Conservation (phyloP, 139 green algal genomes). For the Nannochloris sp. region DNA sequence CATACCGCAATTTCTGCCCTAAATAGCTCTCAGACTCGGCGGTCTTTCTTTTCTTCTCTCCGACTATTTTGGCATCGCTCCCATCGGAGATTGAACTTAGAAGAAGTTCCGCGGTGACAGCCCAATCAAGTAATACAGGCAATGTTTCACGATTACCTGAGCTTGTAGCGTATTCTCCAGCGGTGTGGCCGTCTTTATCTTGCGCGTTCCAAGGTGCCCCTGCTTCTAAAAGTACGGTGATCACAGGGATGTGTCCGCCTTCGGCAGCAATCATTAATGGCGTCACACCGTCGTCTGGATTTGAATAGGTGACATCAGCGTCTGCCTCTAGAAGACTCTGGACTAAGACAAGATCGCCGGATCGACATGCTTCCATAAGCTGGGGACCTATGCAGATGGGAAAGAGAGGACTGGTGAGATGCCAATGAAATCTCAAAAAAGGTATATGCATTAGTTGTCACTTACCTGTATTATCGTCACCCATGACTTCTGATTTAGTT, state of each 20-base stretch:
- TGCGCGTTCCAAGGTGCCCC: conserved; percentile 27
- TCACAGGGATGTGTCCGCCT: conserved; percentile 3
- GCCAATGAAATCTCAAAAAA: too few species aligned
- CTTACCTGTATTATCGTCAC: too few species aligned
- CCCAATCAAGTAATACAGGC: conserved; percentile 28
- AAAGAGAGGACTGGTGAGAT: too few species aligned
- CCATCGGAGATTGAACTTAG: conserved; percentile 8
- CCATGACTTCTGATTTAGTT: too few species aligned
- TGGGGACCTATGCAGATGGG: neutral
- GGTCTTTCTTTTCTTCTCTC: neutral
- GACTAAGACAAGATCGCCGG: conserved; percentile 23
- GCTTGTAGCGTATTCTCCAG: conserved; percentile 29
- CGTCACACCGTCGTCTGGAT: conserved; percentile 15
- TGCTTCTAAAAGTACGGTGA: conserved; percentile 23
- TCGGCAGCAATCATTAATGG: conserved; percentile 34
- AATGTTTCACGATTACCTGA: neutral
- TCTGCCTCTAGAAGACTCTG: conserved; percentile 37
- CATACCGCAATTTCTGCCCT: conserved; percentile 10
- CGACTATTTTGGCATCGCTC: neutral
- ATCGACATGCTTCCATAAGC: conserved; percentile 6
- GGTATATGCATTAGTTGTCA: too few species aligned
- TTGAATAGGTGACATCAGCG: conserved; percentile 8
- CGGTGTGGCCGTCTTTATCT: conserved; percentile 14
- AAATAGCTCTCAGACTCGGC: conserved; percentile 22
- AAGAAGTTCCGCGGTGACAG: conserved; percentile 21